Evolutionary conservation across 495 filamentous ascomycete species (phyloP), one percentile per base, ranked within the genome.

Genomic region (Trichoderma erinaceum): DNA sequence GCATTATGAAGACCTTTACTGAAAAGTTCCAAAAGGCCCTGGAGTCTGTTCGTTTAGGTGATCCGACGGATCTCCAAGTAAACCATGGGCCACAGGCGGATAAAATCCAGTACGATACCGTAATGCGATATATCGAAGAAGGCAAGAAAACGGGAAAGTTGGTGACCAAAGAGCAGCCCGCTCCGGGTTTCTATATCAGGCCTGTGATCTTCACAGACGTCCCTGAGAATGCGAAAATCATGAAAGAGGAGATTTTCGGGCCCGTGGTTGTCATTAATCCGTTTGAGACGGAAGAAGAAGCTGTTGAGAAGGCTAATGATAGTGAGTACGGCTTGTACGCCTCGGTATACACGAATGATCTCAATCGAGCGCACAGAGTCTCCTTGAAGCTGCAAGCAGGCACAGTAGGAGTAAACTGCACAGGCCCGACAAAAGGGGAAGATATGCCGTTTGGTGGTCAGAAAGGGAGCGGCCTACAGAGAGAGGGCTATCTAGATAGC

Each of bases 181-280:
- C 64, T 46, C 41, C 84, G 83, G 77, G 76, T 7, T 77, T 69
- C 77, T 89, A 85, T 71, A 80, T 91, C 61, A 80, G 84, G 71
- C 90, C 90, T 11, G 91, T 89, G 18, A 80, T 92, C 72, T 92
- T 92, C 79, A 83, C 86, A 18, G 78, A 88, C 69, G 86, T 89
- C 67, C 87, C 83, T 43, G 87, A 91, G 71, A 70, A 78, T 70
- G 89, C 89, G 78, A 79, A 77, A 63, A 89, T 94, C 72, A 86
- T 78, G 68, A 77, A 78, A 63, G 76, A 80, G 69, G 78, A 80
- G 61, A 68, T 78, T 7, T 80, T 80, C 66, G 90, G 91, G 0
- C 90, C 90, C 0, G 92, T 93, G 32, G 85, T 92, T 75, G 84
- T 83, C 18, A 87, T 93, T 66, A 80, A 91, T 27, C 83, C 85